phyloP scores from a whole-genome alignment of 768 basidiomycete genomes.

The Heimioporus sp. region DNA sequence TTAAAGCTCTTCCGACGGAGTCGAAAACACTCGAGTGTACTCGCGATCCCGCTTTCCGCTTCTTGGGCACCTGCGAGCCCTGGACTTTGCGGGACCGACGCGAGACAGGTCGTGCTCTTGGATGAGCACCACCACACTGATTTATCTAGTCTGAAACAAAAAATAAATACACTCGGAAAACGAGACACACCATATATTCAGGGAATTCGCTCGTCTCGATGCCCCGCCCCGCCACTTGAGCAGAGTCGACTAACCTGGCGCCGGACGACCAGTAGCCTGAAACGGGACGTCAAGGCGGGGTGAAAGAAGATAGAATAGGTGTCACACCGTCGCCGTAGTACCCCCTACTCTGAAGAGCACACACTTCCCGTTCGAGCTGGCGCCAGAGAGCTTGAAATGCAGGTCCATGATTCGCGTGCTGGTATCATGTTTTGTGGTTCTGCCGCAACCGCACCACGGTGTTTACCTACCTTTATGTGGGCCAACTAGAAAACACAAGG shows the following conservation, averaged over 20 bases:
- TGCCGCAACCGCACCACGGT: neutral
- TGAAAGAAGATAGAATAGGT: neutral
- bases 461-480: constrained; percentile 64
- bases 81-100: constrained; percentile 47
- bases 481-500: constrained; percentile 52
- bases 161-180: neutral
- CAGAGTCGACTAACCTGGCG: constrained; percentile 64
- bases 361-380: constrained; percentile 62
- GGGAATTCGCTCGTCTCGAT: constrained; percentile 60
- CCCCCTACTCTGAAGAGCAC: constrained; percentile 65
- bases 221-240: constrained; percentile 48
- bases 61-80: constrained; percentile 61
- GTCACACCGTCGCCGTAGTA: constrained; percentile 79
- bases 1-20: constrained; percentile 54
- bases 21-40: constrained; percentile 61
- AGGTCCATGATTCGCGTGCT: constrained; percentile 83
- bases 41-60: constrained; percentile 69
- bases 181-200: constrained; percentile 62
- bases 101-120: constrained; percentile 53
- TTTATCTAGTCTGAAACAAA: neutral
- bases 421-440: neutral
- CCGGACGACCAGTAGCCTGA: constrained; percentile 84
- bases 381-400: constrained; percentile 76
- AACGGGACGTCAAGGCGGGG: constrained; percentile 5
- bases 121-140: constrained; percentile 81